These are phyloP conservation scores for Vaccinium darrowii DNA, from an alignment of 148 eudicot genomes.

Conservation along the genomic window DNA sequence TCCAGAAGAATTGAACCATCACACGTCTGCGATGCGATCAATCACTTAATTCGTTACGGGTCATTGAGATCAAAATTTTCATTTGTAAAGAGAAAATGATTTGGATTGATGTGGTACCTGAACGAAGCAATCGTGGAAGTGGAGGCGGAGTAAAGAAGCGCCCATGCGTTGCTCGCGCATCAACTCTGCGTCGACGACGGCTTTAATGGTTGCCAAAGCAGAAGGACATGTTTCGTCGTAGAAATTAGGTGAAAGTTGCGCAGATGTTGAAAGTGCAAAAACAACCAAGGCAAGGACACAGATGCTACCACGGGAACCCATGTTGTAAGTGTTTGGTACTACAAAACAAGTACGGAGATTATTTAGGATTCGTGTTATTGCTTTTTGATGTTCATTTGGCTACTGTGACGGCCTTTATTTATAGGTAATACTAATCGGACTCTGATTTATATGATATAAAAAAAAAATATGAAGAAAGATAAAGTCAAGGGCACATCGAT, in stretches of 20 bases:
- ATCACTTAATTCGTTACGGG: neutral
- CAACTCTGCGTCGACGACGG: slow-evolving; percentile 19
- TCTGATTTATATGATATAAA: too few relatives aligned
- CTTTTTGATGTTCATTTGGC: neutral
- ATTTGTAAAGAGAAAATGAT: neutral
- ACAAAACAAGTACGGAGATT: neutral
- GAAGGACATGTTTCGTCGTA: slow-evolving; percentile 27
- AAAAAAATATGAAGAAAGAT: too few relatives aligned
- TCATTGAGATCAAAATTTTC: neutral
- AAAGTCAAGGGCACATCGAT: too few relatives aligned
- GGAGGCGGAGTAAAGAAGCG: slow-evolving; percentile 35
- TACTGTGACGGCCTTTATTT: neutral
- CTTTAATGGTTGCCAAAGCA: slow-evolving; percentile 35
- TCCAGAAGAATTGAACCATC: slow-evolving; percentile 38
- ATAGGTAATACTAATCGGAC: neutral
- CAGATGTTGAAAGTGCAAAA: slow-evolving; percentile 2
- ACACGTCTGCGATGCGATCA: slow-evolving; percentile 28
- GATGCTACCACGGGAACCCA: neutral
- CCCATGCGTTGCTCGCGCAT: slow-evolving; percentile 33
- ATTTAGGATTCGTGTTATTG: neutral
- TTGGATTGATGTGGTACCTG: neutral
- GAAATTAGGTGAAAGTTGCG: slow-evolving; percentile 21
- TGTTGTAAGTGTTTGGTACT: neutral
- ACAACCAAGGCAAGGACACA: slow-evolving; percentile 4
- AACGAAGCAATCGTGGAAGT: slow-evolving; percentile 40